These are phyloP conservation scores for Boletus speciosus DNA, from an alignment of 768 basidiomycete genomes.

Conservation along the genomic window DNA sequence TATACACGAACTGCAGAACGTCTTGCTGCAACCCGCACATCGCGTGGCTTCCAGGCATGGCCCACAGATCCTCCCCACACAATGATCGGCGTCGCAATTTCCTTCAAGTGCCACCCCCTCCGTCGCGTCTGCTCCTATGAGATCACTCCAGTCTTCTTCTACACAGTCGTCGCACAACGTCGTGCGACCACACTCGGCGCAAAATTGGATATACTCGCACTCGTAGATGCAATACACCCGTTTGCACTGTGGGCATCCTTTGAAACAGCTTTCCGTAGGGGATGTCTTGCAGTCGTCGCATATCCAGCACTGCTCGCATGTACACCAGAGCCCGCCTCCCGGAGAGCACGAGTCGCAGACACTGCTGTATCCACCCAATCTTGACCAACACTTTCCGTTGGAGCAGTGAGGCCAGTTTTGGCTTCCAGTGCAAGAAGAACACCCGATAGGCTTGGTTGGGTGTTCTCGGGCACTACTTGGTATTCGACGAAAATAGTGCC, in stretches of 20 bases:
- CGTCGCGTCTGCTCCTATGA: background rate
- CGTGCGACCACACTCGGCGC: slow-evolving; percentile 17
- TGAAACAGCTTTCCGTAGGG: slow-evolving; percentile 5
- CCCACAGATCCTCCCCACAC: slow-evolving; percentile 11
- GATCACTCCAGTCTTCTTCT: slow-evolving; percentile 19
- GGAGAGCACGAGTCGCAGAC: slow-evolving; percentile 20
- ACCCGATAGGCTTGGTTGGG: slow-evolving; percentile 12
- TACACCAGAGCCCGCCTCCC: slow-evolving; percentile 19
- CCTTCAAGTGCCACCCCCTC: slow-evolving; percentile 12
- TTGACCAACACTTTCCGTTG: slow-evolving; percentile 21
- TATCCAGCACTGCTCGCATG: slow-evolving; percentile 18
- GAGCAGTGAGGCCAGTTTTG: slow-evolving; percentile 11
- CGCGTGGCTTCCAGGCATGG: slow-evolving; percentile 5
- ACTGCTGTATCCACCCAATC: slow-evolving; percentile 1
- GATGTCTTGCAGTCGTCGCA: slow-evolving; percentile 23
- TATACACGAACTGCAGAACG: slow-evolving; percentile 14
- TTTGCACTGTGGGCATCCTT: slow-evolving; percentile 17
- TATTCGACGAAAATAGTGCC: background rate
- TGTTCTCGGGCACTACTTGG: slow-evolving; percentile 10
- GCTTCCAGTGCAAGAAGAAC: slow-evolving; percentile 1
- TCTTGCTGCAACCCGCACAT: slow-evolving; percentile 13
- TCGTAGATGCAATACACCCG: slow-evolving; percentile 13
- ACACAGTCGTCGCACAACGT: slow-evolving; percentile 25
- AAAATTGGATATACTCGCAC: slow-evolving; percentile 26
- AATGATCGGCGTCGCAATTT: background rate